Evolutionary conservation across 805 yeast genomes (phyloP), one percentile per base, ranked within the genome.

Genomic region (Candida palmyrensis): DNA sequence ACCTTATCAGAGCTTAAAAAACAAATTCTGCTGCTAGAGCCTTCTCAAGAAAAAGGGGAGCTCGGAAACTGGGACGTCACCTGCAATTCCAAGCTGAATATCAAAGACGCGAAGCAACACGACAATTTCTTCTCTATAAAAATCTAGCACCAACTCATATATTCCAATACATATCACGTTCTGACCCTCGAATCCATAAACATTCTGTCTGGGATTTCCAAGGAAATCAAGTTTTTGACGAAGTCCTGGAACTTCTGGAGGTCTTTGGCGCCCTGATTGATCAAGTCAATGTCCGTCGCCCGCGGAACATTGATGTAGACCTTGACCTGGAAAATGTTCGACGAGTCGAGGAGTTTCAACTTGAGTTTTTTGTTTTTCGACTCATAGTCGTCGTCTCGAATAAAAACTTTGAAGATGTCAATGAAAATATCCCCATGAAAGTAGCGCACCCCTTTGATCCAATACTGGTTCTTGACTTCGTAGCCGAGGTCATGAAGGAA

Each of bases 141-240:
- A n/a, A n/a, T 21, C 10, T 25, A 9, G n/a, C 13, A 8, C 27
- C n/a, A 25, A 25, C 13, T 25, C 13, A 8, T n/a, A 25, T 25
- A 15, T 5, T 12, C 17, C n/a, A n/a, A n/a, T n/a, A n/a, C n/a
- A n/a, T 25, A 7, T 25, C 14, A 18, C 29, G 31, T 36, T 20
- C 24, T 42, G 19, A 82, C 68, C 44, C 95, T 71, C 1, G 89
- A 76, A 53, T 88, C 96, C 87, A 88, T 85, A 17, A 70, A 65
- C 50, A 75, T 76, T 41, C 96, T 68, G 48, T 85, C 92, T 4
- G 95, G 95, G 20, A 83, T 73, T 13, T 66, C 75, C 29, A 89
- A 65, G 29, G 76, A 75, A 6, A 89, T 68, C 31, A 87, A 62
- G 10, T 88, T 88, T 36, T 68, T 61, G 39, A 89, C 59, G 32